phyloP scores from a whole-genome alignment of 805 yeast species.

The Nematodospora valgi region DNA sequence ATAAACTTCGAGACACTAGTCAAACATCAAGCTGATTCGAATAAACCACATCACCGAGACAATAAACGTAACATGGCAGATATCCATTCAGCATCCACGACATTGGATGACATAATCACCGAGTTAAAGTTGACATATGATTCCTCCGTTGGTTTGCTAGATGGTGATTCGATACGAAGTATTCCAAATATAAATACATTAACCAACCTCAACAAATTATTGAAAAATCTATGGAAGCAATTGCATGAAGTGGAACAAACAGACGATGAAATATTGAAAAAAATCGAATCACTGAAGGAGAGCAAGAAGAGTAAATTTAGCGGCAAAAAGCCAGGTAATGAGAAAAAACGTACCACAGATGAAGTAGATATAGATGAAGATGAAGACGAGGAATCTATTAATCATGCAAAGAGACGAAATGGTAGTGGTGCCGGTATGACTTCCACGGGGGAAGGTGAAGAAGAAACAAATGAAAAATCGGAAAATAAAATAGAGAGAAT shows the following conservation, averaged over 20 bases:
- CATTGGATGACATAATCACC: constrained; percentile 48
- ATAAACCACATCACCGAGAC: no score
- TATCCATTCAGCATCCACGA: constrained; percentile 37
- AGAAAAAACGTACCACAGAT: constrained; percentile 4
- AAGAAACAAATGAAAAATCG: constrained; percentile 6
- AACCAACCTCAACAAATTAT: constrained; percentile 42
- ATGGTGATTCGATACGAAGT: constrained; percentile 51
- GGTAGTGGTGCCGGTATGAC: background rate
- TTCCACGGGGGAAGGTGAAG: constrained; percentile 4
- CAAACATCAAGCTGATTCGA: no score
- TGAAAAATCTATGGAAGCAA: constrained; percentile 38
- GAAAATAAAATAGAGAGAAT: constrained; percentile 9
- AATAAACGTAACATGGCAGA: no score
- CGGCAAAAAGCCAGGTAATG: constrained; percentile 2
- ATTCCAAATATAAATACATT: constrained; percentile 42
- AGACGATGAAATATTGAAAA: constrained; percentile 25
- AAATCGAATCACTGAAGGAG: constrained; percentile 14
- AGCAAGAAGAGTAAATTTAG: constrained; percentile 9
- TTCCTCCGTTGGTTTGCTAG: constrained; percentile 54
- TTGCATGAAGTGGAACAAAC: constrained; percentile 29
- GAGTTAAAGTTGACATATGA: constrained; percentile 56
- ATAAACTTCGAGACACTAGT: no score
- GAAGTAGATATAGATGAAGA: constrained; percentile 7
- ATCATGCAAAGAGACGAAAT: no score
- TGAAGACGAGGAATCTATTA: constrained; percentile 5